Base-by-base conservation (phyloP, 208 protist genomes). In the Leishmania guyanensis region DNA sequence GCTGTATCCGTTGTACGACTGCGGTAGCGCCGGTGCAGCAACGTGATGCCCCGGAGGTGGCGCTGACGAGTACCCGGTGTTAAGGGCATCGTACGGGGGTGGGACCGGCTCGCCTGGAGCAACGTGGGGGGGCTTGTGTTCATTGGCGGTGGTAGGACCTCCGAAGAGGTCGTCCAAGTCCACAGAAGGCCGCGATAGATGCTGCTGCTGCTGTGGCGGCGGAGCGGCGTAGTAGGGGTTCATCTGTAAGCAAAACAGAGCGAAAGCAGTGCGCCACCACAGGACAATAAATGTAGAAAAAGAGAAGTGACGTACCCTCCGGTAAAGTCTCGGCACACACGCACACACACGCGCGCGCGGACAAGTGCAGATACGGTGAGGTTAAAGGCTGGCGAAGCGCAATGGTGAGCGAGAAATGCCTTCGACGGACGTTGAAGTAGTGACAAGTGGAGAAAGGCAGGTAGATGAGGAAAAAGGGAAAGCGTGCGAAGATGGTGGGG, bases 121-220 rank as follows among this genome's bases (percentile, higher is more conserved):
- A 1, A 39, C 10, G 74, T 62, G 39, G 20, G 17, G 16, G 10
- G 51, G 71, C 71, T 60, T 76, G 3, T 62, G 71, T 9, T 29
- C 29, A 82, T 60, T 76, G 64, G 80, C 29, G 77, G 80, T 50
- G 71, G 82, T 66, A 22, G 86, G 77, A 22, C 81, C 82, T 54
- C 91, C 93, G 77, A 96, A 96, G n/a, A 96, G 86, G 54, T 93
- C 91, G 75, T 96, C 93, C 68, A 96, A 72, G 75, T 93, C 84
- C 33, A 93, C 84, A 5, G 81, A 26, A 0, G 76, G 74, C 54
- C 51, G 83, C 48, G 56, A 60, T 65, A 46, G 85, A 43, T 16
- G 79, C 29, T 43, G 64, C 43, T 26, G 77, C 68, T 43, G 79
- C 39, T 29, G 74, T 54, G 64, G 43, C 66, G 82, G 75, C 43